Percentiles rank a stretch among this genome's conserved stretches.
These are phyloP conservation scores for Conoideocrella luteorostrata DNA, from an alignment of 2,329 filamentous ascomycete species.

Conservation along the genomic window DNA sequence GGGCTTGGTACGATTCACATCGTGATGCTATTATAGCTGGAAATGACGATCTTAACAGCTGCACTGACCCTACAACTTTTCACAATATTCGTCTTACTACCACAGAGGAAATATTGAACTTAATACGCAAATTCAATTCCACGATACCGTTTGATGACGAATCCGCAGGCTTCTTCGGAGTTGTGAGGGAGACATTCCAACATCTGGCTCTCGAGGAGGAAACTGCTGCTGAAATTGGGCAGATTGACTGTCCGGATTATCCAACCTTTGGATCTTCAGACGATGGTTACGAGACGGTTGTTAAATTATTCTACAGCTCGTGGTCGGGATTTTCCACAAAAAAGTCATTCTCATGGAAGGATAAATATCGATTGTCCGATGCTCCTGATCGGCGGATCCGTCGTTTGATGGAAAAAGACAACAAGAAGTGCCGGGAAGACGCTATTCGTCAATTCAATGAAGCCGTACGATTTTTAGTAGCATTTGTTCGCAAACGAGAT, in stretches of 20 bases:
- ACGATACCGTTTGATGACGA: conserved; percentile 75
- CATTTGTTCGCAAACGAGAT: conserved; percentile 87
- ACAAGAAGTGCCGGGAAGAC: conserved; percentile 75
- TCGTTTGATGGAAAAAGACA: conserved; percentile 91
- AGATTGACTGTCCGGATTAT: conserved; percentile 56
- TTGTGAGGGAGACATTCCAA: conserved; percentile 69
- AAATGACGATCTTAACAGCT: conserved; percentile 40
- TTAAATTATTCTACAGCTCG: conserved; percentile 70
- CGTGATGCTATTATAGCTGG: conserved; percentile 75
- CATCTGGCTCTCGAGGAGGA: conserved; percentile 75
- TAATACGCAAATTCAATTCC: conserved; percentile 76
- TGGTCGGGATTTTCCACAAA: conserved; percentile 80
- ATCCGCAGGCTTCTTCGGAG: conserved; percentile 77
- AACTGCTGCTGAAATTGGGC: conserved; percentile 64
- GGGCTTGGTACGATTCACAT: conserved; percentile 97
- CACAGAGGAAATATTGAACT: conserved; percentile 67
- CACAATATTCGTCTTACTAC: conserved; percentile 71
- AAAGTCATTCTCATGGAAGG: conserved; percentile 86
- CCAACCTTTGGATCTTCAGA: conserved; percentile 75
- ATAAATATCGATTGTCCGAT: conserved; percentile 75
- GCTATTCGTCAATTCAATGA: conserved; percentile 87
- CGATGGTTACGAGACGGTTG: conserved; percentile 69
- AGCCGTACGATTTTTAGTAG: conserved; percentile 76
- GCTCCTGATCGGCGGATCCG: conserved; percentile 80
- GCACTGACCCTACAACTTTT: conserved; percentile 50